These are phyloP conservation scores for Cutaneotrichosporon sp. DNA, from an alignment of 1,284 basidiomycete genomes.

Conservation along the genomic window DNA sequence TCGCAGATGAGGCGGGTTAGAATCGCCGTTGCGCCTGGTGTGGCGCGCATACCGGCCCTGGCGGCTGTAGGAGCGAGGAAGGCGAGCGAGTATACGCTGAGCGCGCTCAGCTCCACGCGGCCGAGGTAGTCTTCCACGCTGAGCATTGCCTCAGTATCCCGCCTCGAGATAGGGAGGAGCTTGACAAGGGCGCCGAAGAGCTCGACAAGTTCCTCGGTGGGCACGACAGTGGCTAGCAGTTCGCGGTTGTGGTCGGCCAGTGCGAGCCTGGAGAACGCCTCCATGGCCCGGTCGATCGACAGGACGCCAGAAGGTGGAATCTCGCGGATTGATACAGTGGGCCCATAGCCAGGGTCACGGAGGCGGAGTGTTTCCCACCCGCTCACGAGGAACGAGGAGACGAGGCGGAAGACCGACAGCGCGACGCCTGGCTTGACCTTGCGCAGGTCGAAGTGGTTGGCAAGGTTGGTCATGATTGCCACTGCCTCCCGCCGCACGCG, in stretches of 20 bases:
- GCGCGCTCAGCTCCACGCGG: constrained; percentile 70
- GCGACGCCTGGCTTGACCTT: constrained; percentile 50
- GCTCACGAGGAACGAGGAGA: constrained; percentile 63
- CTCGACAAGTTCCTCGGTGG: constrained; percentile 57
- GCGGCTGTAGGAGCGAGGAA: constrained; percentile 72
- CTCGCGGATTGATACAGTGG: constrained; percentile 24
- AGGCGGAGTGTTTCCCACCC: constrained; percentile 56
- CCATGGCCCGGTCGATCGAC: constrained; percentile 58
- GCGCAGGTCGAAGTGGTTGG: constrained; percentile 53
- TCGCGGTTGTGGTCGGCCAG: constrained; percentile 76
- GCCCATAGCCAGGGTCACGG: constrained; percentile 51
- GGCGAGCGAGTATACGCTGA: constrained; percentile 78
- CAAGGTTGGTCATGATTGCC: constrained; percentile 65
- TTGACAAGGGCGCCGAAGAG: constrained; percentile 69
- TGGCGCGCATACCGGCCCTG: constrained; percentile 63
- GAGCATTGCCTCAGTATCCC: constrained; percentile 62
- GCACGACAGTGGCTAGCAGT: constrained; percentile 60
- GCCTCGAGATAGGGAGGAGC: constrained; percentile 70
- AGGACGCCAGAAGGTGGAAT: constrained; percentile 24
- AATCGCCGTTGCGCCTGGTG: constrained; percentile 46
- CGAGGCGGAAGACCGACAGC: constrained; percentile 60
- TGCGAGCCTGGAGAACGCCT: constrained; percentile 71
- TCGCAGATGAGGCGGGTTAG: constrained; percentile 50
- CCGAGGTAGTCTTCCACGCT: constrained; percentile 64
- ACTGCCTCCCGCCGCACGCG: constrained; percentile 72